Percentiles rank a stretch among this genome's conserved stretches.
These are phyloP conservation scores for Papiliotrema laurentii DNA, from an alignment of 1,284 basidiomycete genomes.

Conservation along the genomic window DNA sequence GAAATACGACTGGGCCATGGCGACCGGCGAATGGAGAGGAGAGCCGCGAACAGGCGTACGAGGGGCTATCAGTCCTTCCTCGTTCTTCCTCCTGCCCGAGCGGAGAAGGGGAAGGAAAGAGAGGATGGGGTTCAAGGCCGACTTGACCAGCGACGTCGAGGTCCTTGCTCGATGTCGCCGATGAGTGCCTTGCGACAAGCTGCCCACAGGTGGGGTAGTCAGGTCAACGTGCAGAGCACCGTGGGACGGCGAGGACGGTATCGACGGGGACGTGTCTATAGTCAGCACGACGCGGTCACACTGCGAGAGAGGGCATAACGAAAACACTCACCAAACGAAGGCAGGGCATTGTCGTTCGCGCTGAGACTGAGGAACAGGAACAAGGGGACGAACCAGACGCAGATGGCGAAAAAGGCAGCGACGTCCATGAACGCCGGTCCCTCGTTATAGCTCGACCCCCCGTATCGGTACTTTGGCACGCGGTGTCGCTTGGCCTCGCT, in stretches of 20 bases:
- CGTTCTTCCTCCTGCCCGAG: conserved; percentile 20
- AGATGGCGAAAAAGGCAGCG: conserved; percentile 85
- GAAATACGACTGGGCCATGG: conserved; percentile 24
- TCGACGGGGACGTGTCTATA: conserved; percentile 3
- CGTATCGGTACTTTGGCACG: conserved; percentile 32
- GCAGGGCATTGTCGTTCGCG: conserved; percentile 90
- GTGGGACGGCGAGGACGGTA: not conserved
- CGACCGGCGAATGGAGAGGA: conserved; percentile 33
- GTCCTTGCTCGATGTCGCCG: conserved; percentile 13
- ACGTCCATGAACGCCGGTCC: conserved; percentile 77
- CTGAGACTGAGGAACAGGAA: conserved; percentile 90
- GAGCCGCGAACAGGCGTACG: conserved; percentile 47
- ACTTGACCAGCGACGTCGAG: conserved; percentile 61
- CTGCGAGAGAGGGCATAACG: too few relatives aligned
- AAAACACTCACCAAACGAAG: conserved; percentile 49
- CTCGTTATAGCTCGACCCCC: conserved; percentile 19
- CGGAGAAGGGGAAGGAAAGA: conserved; percentile 39
- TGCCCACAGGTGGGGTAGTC: not conserved
- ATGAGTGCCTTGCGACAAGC: conserved; percentile 4
- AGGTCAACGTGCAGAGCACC: conserved; percentile 25
- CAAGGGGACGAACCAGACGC: conserved; percentile 86
- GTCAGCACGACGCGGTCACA: too few relatives aligned
- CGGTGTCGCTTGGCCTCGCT: conserved; percentile 50
- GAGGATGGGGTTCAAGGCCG: conserved; percentile 54
- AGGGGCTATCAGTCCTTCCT: conserved; percentile 62